Base-by-base conservation (phyloP, 331 rosid genomes). In the Acacia concinna region DNA sequence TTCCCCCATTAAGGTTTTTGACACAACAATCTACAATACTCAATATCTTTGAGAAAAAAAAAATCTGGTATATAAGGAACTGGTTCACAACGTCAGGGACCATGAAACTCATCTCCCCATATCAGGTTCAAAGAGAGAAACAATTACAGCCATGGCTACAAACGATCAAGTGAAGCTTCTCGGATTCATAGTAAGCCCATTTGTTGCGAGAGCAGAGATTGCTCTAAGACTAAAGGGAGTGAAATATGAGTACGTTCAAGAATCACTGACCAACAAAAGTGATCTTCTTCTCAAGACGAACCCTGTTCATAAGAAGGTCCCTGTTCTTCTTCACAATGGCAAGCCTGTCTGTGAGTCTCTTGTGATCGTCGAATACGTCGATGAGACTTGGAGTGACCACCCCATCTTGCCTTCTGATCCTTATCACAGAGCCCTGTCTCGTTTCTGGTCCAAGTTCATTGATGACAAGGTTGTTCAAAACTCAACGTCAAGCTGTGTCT, bases 341-440 rank as follows among this genome's bases (percentile, higher is more conserved):
- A 54, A 56, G 27, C 47, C 76, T 34, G 0, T 78, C 15, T 0
- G 3, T 0, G 82, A 78, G 20, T 78, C 71, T 0, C 49, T 78
- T 13, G 46, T 78, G 76, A 69, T 78, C 31, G 35, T 78, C 30
- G 82, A 78, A 30, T 78, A 78, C 10, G 51, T 78, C 0, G 82
- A 78, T 20, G 82, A 78, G 28, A 9, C 63, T 1, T 78, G 82
- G 76, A 7, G 44, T 6, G 62, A 20, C 7, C 7, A 70, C 18
- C 46, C 73, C 20, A 47, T 81, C 46, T 62, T 81, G 68, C 74
- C 81, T 47, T 6, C 47, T 35, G 68, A 81, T 6, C 81, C 85
- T 20, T 68, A 68, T 8, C 54, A 38, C 1, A 68, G 32, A 5
- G 52, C 73, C 21, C 8, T 4, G n/a, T 20, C 73, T 68, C 73